A percentile compares a stretch with the other conserved stretches of the same genome.
These are phyloP conservation scores for Mortierella sp. DNA, from an alignment of 371 early-diverging fungal genomes.

Conservation along the genomic window DNA sequence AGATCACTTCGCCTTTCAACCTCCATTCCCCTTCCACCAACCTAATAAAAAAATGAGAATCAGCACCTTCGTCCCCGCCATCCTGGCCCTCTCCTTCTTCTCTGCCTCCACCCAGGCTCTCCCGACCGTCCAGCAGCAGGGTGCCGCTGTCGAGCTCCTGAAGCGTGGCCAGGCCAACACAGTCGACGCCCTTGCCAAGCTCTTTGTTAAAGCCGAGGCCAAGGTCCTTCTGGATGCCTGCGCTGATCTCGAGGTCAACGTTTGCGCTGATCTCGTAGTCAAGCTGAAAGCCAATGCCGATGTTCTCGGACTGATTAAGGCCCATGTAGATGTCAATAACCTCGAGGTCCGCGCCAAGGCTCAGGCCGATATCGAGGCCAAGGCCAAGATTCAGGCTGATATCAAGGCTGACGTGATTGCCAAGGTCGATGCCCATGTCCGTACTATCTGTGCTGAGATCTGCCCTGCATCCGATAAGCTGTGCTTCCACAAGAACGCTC, in stretches of 20 bases:
- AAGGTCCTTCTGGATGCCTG: slow-evolving; percentile 23
- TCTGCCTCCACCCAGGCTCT: slow-evolving; percentile 39
- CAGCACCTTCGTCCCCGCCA: slow-evolving; percentile 38
- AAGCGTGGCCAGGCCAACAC: slow-evolving; percentile 27
- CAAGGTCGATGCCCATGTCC: slow-evolving; percentile 39
- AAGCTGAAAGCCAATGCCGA: slow-evolving; percentile 28
- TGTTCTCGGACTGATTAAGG: slow-evolving; percentile 11
- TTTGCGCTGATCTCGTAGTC: slow-evolving; percentile 31
- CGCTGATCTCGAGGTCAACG: slow-evolving; percentile 11
- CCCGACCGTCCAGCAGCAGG: slow-evolving; percentile 10
- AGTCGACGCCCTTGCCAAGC: slow-evolving; percentile 17
- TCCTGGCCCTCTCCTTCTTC: slow-evolving; percentile 40
- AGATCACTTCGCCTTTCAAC: not conserved
- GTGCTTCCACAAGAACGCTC: slow-evolving; percentile 29
- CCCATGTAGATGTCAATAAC: slow-evolving; percentile 15
- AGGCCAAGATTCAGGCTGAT: slow-evolving; percentile 19
- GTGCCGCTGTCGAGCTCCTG: slow-evolving; percentile 9
- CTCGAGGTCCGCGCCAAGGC: slow-evolving; percentile 27
- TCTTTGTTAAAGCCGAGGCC: slow-evolving; percentile 26
- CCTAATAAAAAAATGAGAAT: slow-evolving; percentile 26
- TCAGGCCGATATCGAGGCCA: slow-evolving; percentile 15
- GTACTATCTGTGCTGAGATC: not conserved
- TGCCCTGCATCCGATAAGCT: slow-evolving; percentile 15
- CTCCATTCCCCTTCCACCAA: not conserved
- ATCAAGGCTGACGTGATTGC: slow-evolving; percentile 31